Evolutionary conservation across 495 filamentous ascomycete species (phyloP).

Genomic region (Penicillium argentinense): DNA sequence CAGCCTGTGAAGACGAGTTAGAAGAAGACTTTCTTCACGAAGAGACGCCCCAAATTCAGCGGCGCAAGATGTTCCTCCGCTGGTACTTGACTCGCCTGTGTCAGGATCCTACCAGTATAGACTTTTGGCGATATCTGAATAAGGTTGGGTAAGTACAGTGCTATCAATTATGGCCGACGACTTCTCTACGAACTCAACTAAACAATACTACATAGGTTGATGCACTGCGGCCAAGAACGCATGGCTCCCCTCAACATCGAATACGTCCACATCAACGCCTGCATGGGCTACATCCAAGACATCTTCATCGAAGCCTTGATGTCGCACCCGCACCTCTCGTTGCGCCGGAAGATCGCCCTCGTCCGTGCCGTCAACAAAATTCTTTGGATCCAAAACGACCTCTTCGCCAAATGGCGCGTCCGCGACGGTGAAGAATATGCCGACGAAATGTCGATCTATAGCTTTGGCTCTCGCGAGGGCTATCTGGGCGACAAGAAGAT

Average conservation of each 20-base stretch:
- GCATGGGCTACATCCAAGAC: slow-evolving; percentile 69
- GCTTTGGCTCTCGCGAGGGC: slow-evolving; percentile 59
- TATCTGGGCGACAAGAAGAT: slow-evolving; percentile 55
- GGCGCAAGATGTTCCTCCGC: slow-evolving; percentile 74
- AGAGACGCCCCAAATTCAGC: slow-evolving; percentile 66
- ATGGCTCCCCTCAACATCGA: slow-evolving; percentile 68
- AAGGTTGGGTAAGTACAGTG: slow-evolving; percentile 63
- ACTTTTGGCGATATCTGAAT: slow-evolving; percentile 77
- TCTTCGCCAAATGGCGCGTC: slow-evolving; percentile 75
- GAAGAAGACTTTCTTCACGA: slow-evolving; percentile 62
- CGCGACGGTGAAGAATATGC: slow-evolving; percentile 70
- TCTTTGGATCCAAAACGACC: slow-evolving; percentile 76
- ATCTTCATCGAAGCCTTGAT: slow-evolving; percentile 73
- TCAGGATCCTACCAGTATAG: slow-evolving; percentile 67
- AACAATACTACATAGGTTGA: too few species aligned
- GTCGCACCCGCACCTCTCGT: slow-evolving; percentile 61
- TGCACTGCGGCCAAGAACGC: slow-evolving; percentile 67
- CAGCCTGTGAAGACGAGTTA: slow-evolving; percentile 56
- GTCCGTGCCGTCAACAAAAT: slow-evolving; percentile 63
- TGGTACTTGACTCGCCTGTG: slow-evolving; percentile 70
- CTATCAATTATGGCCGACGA: background rate
- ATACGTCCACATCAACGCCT: slow-evolving; percentile 71
- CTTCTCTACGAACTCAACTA: background rate
- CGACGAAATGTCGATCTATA: slow-evolving; percentile 54
- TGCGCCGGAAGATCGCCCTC: slow-evolving; percentile 64